Conservation (phyloP, 768 basidiomycete genomes). For the Kwoniella dendrophila region DNA sequence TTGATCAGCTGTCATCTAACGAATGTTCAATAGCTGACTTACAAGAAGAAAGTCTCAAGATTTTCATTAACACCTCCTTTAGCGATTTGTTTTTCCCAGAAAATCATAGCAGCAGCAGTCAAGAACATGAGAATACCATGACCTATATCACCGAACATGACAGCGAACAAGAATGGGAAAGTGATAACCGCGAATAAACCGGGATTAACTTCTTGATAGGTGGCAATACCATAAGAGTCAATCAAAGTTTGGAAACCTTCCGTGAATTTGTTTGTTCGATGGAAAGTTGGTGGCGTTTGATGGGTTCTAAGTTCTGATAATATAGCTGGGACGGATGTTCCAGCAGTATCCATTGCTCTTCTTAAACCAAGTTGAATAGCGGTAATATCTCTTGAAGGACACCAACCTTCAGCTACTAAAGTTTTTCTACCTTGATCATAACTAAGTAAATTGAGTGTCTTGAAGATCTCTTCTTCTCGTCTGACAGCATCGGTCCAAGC, state of each 20-base stretch:
- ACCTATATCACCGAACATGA: constrained; percentile 99
- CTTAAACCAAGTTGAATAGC: constrained; percentile 82
- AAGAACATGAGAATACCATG: constrained; percentile 82
- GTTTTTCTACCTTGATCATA: constrained; percentile 94
- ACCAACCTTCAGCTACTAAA: constrained; percentile 96
- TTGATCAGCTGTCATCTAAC: constrained; percentile 17
- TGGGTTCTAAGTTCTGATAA: constrained; percentile 83
- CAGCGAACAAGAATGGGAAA: constrained; percentile 97
- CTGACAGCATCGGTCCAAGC: constrained; percentile 92
- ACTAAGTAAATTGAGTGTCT: constrained; percentile 92
- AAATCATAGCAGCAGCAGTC: constrained; percentile 80
- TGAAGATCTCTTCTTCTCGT: constrained; percentile 95
- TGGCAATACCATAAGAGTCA: constrained; percentile 93
- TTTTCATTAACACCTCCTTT: constrained; percentile 82
- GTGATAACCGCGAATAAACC: constrained; percentile 80
- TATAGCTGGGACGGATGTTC: constrained; percentile 88
- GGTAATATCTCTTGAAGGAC: constrained; percentile 86
- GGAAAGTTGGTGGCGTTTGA: constrained; percentile 93
- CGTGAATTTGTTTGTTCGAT: constrained; percentile 92
- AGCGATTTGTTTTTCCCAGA: constrained; percentile 76
- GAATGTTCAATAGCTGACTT: constrained; percentile 56
- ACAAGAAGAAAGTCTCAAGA: constrained; percentile 87
- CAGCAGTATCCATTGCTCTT: constrained; percentile 91
- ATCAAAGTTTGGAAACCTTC: constrained; percentile 97
- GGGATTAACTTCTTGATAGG: constrained; percentile 95